Percentiles rank a stretch among this genome's conserved stretches.
Evolutionary conservation across 805 yeast species (phyloP).

Genomic region (Suhomyces xylopsoci): DNA sequence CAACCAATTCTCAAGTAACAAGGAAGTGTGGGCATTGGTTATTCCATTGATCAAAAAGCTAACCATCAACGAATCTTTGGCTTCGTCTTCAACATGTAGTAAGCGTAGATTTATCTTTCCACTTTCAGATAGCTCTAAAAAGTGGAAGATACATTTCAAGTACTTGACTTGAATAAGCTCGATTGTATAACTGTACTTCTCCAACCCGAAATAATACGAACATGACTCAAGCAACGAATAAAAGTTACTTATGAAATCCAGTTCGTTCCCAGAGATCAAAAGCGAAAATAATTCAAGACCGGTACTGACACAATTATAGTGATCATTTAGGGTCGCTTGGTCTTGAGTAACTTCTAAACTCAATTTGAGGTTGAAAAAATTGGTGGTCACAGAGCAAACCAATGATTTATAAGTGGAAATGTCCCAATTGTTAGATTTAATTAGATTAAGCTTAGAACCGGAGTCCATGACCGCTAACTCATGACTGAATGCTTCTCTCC

Average conservation of each 20-base stretch:
- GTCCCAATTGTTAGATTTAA: conserved; percentile 44
- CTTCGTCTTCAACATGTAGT: conserved; percentile 29
- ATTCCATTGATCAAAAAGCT: conserved; percentile 51
- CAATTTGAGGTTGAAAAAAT: conserved; percentile 39
- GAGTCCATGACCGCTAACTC: conserved; percentile 60
- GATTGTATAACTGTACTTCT: conserved; percentile 13
- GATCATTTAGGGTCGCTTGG: conserved; percentile 11
- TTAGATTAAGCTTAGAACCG: conserved; percentile 38
- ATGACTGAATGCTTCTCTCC: conserved; percentile 49
- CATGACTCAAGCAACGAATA: conserved; percentile 37
- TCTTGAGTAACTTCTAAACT: conserved; percentile 18
- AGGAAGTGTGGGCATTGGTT: conserved; percentile 40
- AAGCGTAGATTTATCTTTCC: conserved; percentile 25
- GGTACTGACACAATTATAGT: conserved; percentile 30
- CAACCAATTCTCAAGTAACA: conserved; percentile 47
- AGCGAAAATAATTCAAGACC: conserved; percentile 42
- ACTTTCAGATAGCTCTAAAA: conserved; percentile 30
- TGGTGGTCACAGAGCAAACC: conserved; percentile 43
- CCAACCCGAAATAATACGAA: conserved; percentile 18
- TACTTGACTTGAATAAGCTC: conserved; percentile 28
- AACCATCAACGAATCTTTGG: conserved; percentile 30
- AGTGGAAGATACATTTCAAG: conserved; percentile 25
- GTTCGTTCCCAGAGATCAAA: conserved; percentile 57
- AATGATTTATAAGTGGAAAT: conserved; percentile 63
- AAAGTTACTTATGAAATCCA: conserved; percentile 46